phyloP scores from a whole-genome alignment of 2,329 filamentous ascomycete species.

The Exophiala sp. region DNA sequence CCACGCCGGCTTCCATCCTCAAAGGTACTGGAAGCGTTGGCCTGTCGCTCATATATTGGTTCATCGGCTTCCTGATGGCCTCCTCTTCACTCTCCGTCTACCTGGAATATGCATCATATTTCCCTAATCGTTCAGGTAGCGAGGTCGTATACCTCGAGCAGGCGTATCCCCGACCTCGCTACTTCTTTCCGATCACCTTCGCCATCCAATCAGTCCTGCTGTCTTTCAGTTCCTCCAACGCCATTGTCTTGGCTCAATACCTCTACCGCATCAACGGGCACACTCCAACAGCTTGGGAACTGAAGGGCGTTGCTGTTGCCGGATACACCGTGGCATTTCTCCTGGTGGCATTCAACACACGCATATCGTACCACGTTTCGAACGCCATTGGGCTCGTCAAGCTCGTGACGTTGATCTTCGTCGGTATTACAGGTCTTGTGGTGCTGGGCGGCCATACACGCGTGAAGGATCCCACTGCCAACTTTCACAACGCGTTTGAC shows the following conservation, averaged over 20 bases:
- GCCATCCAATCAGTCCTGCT: conserved; percentile 59
- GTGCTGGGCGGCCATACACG: conserved; percentile 52
- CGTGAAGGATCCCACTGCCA: conserved; percentile 47
- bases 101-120: conserved; percentile 59
- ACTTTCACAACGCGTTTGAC: conserved; percentile 52
- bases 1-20: conserved; percentile 55
- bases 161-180: conserved; percentile 58
- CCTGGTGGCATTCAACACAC: conserved; percentile 50
- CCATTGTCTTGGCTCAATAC: conserved; percentile 59
- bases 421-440: conserved; percentile 56
- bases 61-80: conserved; percentile 56
- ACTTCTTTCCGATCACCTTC: conserved; percentile 59
- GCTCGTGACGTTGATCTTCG: conserved; percentile 57
- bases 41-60: conserved; percentile 58
- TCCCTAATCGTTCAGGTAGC: conserved; percentile 59
- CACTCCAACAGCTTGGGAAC: conserved; percentile 54
- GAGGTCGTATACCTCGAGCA: conserved; percentile 66
- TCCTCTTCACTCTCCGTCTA: conserved; percentile 53
- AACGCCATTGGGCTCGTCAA: conserved; percentile 57
- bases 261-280: conserved; percentile 53
- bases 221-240: conserved; percentile 61
- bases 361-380: conserved; percentile 50
- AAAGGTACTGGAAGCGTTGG: conserved; percentile 57
- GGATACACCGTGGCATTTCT: conserved; percentile 54
- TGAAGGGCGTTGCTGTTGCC: conserved; percentile 61